Evolutionary conservation across 805 yeast species (phyloP).

Genomic region (Kazachstania taianensis): DNA sequence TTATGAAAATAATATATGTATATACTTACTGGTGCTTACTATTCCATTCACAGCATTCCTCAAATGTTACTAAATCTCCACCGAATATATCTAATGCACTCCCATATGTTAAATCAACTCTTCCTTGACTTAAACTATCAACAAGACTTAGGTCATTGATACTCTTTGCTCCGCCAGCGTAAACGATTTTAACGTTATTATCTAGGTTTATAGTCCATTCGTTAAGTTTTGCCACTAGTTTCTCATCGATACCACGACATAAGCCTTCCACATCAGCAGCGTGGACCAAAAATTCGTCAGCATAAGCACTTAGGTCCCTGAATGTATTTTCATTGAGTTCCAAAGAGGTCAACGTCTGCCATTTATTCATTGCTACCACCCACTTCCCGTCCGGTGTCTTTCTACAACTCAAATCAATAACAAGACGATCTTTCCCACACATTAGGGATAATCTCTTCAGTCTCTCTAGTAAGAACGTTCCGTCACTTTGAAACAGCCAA

Average conservation of each 20-base stretch:
- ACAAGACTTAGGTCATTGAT: slow-evolving; percentile 62
- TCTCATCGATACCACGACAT: slow-evolving; percentile 84
- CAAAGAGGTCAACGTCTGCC: slow-evolving; percentile 82
- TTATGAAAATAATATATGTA: background rate
- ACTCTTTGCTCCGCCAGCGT: slow-evolving; percentile 93
- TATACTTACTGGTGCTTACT: slow-evolving; percentile 6
- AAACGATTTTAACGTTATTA: slow-evolving; percentile 61
- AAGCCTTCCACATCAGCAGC: slow-evolving; percentile 99
- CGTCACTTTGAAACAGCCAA: slow-evolving; percentile 57
- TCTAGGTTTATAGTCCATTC: slow-evolving; percentile 48
- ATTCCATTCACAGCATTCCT: slow-evolving; percentile 74
- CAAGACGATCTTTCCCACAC: slow-evolving; percentile 61
- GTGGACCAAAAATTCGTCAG: slow-evolving; percentile 84
- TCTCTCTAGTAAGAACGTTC: slow-evolving; percentile 41
- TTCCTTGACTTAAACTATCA: slow-evolving; percentile 56
- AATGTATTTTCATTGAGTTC: slow-evolving; percentile 47
- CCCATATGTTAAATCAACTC: slow-evolving; percentile 87
- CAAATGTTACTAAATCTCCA: slow-evolving; percentile 66
- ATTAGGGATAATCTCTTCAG: slow-evolving; percentile 38
- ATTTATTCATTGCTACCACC: slow-evolving; percentile 96
- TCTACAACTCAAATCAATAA: slow-evolving; percentile 85
- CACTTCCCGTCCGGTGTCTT: slow-evolving; percentile 35
- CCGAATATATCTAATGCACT: slow-evolving; percentile 93
- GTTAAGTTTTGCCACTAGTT: slow-evolving; percentile 58
- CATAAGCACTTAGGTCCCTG: slow-evolving; percentile 44